Base-by-base conservation (phyloP, 2,329 filamentous ascomycete species). In the Colletotrichum sp. region DNA sequence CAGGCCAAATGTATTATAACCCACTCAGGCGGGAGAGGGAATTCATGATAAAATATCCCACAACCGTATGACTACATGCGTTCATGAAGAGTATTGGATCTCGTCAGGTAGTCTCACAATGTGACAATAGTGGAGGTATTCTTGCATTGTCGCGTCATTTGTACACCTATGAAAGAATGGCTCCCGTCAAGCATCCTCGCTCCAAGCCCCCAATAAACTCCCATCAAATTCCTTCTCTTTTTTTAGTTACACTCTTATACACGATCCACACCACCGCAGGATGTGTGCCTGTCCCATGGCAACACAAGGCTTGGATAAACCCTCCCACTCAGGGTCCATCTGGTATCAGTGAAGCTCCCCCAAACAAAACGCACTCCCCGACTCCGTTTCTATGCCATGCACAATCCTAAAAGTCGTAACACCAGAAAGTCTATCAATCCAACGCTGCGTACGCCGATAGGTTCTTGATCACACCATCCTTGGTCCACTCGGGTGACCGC, bases 391-490 rank as follows among this genome's bases (percentile, higher is more conserved):
- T 36, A 65, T 69, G 65, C 67, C 60, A 77, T 75, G 71, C 60
- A 67, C 44, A 34, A 39, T 32, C 44, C 39, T 57, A 44, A 59
- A 63, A 39, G 24, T 28, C 28, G 59, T 65, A 39, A 30, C 15
- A 57, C 32, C 12, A 60, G 18, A 62, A 32, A 12, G 16, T 62
- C 67, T 55, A 77, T 24, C 68, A 52, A 65, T 88, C 89, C 75
- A 93, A 82, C 62, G 86, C 88, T 60, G 91, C 90, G 85, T 92
- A 94, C 65, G 90, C 89, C 81, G 93, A 92, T 76, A 96, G 84
- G 80, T 95, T 92, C 80, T 92, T 92, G 76, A 96, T 85, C 79
- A 96, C 88, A 4, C 91, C 89, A 77, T 94, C 92, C 78, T 91
- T 91, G 66, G 92, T 87, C 88, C 91, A 92, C 79, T 92, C 90